Conservation (phyloP, 345 rosid genomes). For the Stellera chamaejasme region DNA sequence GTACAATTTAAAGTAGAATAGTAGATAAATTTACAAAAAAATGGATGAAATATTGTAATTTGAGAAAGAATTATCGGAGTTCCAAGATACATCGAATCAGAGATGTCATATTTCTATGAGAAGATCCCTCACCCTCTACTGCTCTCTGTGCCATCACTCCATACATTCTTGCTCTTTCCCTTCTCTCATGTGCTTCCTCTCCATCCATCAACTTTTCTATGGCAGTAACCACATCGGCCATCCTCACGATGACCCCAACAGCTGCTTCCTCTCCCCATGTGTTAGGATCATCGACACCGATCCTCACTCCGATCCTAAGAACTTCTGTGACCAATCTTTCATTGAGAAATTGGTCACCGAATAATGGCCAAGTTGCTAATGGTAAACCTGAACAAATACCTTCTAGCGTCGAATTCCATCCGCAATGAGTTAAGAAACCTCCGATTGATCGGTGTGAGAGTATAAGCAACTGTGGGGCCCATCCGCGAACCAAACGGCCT, state of each 20-base stretch:
- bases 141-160: too few species aligned
- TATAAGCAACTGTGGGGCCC: constrained; percentile 48
- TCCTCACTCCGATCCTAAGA: constrained; percentile 29
- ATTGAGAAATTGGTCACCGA: constrained; percentile 39
- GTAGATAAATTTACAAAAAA: too few species aligned
- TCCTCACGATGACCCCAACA: constrained; percentile 33
- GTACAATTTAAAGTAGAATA: too few species aligned
- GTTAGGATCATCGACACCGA: constrained; percentile 29
- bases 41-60: too few species aligned
- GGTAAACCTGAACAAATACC: constrained; percentile 32
- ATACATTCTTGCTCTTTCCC: not conserved
- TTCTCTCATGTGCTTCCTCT: constrained; percentile 28
- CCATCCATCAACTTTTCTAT: constrained; percentile 34
- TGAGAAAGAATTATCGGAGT: too few species aligned
- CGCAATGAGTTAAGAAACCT: constrained; percentile 47
- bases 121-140: too few species aligned
- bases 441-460: constrained; percentile 34
- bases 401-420: constrained; percentile 44
- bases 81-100: too few species aligned
- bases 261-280: constrained; percentile 45
- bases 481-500: constrained; percentile 38
- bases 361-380: constrained; percentile 31
- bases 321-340: constrained; percentile 33
- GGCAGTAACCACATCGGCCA: constrained; percentile 28
- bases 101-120: too few species aligned